phyloP scores from a whole-genome alignment of 2,329 filamentous ascomycete genomes.

The Beauveria sp. region DNA sequence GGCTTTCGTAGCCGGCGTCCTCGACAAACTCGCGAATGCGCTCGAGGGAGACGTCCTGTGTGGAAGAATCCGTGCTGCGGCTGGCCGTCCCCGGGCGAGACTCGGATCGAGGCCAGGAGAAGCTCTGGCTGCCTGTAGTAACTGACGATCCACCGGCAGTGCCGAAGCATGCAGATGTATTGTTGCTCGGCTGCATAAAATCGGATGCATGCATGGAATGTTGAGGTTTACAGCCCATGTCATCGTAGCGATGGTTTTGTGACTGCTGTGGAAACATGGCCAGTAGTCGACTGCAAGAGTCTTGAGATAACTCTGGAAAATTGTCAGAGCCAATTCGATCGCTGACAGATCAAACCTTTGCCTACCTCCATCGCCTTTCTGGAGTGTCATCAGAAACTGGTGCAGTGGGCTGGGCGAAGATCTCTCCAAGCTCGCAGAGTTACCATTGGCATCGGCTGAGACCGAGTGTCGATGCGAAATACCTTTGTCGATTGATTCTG shows the following conservation, averaged over 20 bases:
- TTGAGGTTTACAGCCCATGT: background rate
- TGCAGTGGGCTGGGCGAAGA: background rate
- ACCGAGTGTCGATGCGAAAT: background rate
- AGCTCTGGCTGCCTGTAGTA: background rate
- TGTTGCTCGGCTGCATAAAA: background rate
- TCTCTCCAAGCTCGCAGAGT: background rate
- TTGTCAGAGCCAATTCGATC: background rate
- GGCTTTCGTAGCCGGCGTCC: constrained; percentile 5
- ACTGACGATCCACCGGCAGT: background rate
- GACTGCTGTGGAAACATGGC: background rate
- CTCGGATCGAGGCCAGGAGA: constrained; percentile 3
- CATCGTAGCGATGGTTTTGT: background rate
- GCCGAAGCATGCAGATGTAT: background rate
- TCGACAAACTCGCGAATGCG: constrained; percentile 6
- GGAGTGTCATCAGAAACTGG: background rate
- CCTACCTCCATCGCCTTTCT: background rate
- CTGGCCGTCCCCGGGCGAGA: background rate
- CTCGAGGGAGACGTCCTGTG: background rate
- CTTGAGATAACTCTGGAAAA: background rate
- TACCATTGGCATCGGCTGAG: background rate
- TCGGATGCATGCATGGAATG: background rate
- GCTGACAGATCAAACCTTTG: background rate
- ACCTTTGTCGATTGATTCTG: background rate
- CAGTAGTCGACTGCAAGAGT: background rate
- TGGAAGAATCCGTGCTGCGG: background rate